Conservation (phyloP, 805 yeast species). For the Hyphopichia homilentoma region DNA sequence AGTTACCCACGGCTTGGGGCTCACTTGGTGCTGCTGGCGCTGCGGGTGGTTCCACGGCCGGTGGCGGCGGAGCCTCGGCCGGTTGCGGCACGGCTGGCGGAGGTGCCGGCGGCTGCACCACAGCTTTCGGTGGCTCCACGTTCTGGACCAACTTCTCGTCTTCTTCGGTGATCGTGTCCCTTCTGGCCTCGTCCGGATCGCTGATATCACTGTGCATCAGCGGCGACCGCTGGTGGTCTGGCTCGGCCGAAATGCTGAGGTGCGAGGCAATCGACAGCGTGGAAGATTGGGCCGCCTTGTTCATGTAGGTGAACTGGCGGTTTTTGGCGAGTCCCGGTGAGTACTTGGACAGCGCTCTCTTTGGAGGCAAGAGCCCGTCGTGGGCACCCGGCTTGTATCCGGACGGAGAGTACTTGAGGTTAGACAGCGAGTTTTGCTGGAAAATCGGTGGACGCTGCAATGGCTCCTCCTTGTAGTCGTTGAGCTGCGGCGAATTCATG, state of each 20-base stretch:
- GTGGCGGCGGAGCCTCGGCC: background rate
- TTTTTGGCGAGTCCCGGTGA: background rate
- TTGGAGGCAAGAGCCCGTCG: constrained; percentile 1
- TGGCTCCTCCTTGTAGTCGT: constrained; percentile 1
- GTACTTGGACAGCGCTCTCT: background rate
- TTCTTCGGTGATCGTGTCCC: too few relatives aligned
- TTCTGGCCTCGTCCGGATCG: constrained; percentile 22
- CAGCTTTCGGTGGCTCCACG: constrained; percentile 1
- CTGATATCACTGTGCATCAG: constrained; percentile 31
- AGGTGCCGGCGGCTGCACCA: constrained; percentile 1
- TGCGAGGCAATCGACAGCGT: constrained; percentile 5
- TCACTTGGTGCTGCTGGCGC: background rate
- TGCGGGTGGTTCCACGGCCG: background rate
- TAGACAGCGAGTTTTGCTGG: background rate
- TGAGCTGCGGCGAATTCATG: constrained; percentile 6
- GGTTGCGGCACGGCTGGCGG: background rate
- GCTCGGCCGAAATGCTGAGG: background rate
- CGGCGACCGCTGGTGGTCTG: constrained; percentile 16
- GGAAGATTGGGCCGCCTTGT: constrained; percentile 2
- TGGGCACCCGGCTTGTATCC: constrained; percentile 4
- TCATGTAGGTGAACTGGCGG: constrained; percentile 1
- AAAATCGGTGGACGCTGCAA: constrained; percentile 1
- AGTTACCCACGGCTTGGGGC: constrained; percentile 11
- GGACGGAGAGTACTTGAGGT: constrained; percentile 6
- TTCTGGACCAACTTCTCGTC: too few relatives aligned